Percentiles rank a stretch among this genome's conserved stretches.
phyloP scores from a whole-genome alignment of 805 yeast genomes.

The Priceomyces castillae region DNA sequence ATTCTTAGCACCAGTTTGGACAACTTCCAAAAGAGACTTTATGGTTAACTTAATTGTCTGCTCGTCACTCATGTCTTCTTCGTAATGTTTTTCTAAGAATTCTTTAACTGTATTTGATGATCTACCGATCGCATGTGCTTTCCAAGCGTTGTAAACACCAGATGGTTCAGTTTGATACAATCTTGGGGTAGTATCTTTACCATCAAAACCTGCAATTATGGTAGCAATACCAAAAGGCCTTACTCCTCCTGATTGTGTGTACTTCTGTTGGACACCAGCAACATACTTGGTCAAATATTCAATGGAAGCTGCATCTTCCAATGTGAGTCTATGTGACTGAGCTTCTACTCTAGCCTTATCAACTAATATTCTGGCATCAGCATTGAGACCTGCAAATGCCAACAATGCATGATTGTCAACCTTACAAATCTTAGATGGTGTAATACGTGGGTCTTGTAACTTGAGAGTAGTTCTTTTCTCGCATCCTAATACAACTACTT shows the following conservation, averaged over 20 bases:
- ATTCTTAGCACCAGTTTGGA: conserved; percentile 96
- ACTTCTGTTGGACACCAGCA: conserved; percentile 97
- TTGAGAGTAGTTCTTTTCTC: conserved; percentile 94
- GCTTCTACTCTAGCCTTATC: conserved; percentile 97
- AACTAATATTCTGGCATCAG: conserved; percentile 94
- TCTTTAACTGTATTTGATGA: conserved; percentile 94
- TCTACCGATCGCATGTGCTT: conserved; percentile 95
- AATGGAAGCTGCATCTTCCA: conserved; percentile 89
- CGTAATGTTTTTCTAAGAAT: conserved; percentile 85
- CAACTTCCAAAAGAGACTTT: conserved; percentile 88
- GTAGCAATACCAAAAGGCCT: conserved; percentile 98
- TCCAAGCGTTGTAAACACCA: conserved; percentile 97
- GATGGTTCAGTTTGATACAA: conserved; percentile 96
- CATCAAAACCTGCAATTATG: conserved; percentile 92
- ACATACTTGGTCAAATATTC: conserved; percentile 91
- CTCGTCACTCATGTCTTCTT: conserved; percentile 58
- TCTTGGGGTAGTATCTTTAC: conserved; percentile 74
- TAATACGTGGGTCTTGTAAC: conserved; percentile 92
- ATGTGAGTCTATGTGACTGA: conserved; percentile 87
- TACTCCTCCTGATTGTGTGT: conserved; percentile 98
- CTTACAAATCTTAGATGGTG: conserved; percentile 91
- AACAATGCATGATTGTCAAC: conserved; percentile 87
- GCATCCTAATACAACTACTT: conserved; percentile 90
- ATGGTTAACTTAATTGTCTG: conserved; percentile 79
- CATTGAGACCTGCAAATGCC: conserved; percentile 96